A percentile compares a stretch with the other conserved stretches of the same genome.
Conservation (phyloP, 2,329 filamentous ascomycete species). For the Alternaria infectoria region DNA sequence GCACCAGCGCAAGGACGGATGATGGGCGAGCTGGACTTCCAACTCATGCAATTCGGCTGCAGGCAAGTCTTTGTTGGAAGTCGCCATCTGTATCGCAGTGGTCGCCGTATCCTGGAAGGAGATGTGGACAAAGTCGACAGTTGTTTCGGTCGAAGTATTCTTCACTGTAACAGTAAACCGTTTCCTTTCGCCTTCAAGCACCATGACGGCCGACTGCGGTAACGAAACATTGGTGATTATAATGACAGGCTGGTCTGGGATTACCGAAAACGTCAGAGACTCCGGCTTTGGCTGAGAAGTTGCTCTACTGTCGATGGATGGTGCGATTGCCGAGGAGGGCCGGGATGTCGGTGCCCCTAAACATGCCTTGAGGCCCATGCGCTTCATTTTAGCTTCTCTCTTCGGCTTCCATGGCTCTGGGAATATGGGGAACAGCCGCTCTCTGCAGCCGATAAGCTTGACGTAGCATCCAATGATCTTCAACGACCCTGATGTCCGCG, state of each 20-base stretch:
- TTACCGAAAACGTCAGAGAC: constrained; percentile 72
- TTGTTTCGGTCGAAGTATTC: constrained; percentile 73
- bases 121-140: constrained; percentile 84
- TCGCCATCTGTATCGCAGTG: constrained; percentile 73
- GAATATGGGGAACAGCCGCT: constrained; percentile 85
- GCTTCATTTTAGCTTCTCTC: constrained; percentile 75
- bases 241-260: constrained; percentile 78
- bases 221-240: constrained; percentile 77
- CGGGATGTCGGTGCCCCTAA: constrained; percentile 57
- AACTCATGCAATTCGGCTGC: constrained; percentile 84
- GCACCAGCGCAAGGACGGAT: constrained; percentile 64
- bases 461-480: constrained; percentile 79
- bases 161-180: constrained; percentile 79
- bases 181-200: constrained; percentile 86
- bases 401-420: constrained; percentile 75
- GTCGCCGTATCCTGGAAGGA: constrained; percentile 91
- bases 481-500: constrained; percentile 70
- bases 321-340: constrained; percentile 43
- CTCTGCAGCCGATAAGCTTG: constrained; percentile 80
- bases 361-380: constrained; percentile 64
- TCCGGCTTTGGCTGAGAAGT: constrained; percentile 41
- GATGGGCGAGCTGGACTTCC: constrained; percentile 77
- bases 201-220: constrained; percentile 85
- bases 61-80: constrained; percentile 77
- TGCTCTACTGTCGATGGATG: constrained; percentile 28